phyloP scores from a whole-genome alignment of 352 stramenopile species.

The Achlya hypogyna region DNA sequence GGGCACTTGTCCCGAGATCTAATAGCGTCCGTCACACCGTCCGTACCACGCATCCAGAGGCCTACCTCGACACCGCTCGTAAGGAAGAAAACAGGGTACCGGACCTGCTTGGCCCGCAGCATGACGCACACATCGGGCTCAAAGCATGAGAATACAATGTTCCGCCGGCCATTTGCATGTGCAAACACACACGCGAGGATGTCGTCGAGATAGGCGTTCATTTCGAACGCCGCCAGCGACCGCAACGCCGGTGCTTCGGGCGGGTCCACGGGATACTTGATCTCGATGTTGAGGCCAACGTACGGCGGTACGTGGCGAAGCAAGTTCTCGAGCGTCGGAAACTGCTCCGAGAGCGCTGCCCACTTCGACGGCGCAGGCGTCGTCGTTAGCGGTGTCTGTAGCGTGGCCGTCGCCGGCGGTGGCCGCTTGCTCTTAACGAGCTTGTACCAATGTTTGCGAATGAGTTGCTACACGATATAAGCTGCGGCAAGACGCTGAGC shows the following conservation, averaged over 20 bases:
- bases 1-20: slow-evolving; percentile 31
- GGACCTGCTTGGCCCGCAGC: slow-evolving; percentile 57
- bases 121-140: slow-evolving; percentile 55
- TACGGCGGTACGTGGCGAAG: slow-evolving; percentile 63
- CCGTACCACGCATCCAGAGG: neutral
- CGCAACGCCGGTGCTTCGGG: slow-evolving; percentile 32
- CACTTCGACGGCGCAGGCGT: slow-evolving; percentile 25
- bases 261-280: slow-evolving; percentile 69
- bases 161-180: slow-evolving; percentile 33
- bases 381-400: neutral
- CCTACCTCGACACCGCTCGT: slow-evolving; percentile 35
- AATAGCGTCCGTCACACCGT: neutral
- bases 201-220: slow-evolving; percentile 64
- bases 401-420: neutral
- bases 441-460: slow-evolving; percentile 55
- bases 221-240: slow-evolving; percentile 41
- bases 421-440: neutral
- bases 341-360: slow-evolving; percentile 48
- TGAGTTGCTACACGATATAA: no score
- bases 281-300: slow-evolving; percentile 69
- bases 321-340: slow-evolving; percentile 52
- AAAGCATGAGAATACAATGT: slow-evolving; percentile 81
- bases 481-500: no score
- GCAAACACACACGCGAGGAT: slow-evolving; percentile 69
- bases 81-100: slow-evolving; percentile 67